Conservation (phyloP, 768 basidiomycete genomes). For the Suillus bovinus region DNA sequence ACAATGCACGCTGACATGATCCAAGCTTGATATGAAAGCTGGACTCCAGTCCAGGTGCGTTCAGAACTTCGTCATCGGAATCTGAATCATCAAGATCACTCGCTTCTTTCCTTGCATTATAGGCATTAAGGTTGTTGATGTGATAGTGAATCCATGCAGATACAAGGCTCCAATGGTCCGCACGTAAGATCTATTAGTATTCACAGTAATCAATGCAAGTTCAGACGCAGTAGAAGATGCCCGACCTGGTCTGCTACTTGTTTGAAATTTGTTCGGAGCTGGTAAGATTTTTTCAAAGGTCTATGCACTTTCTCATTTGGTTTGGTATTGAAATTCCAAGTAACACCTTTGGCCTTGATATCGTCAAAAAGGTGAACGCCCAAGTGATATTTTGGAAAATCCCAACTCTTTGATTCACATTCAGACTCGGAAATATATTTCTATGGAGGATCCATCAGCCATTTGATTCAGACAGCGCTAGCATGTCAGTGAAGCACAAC, state of each 20-base stretch:
- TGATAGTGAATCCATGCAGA: constrained; percentile 30
- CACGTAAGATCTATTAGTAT: constrained; percentile 6
- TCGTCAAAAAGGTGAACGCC: constrained; percentile 34
- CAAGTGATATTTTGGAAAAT: constrained; percentile 35
- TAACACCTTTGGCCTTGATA: constrained; percentile 33
- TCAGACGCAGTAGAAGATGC: too few species aligned
- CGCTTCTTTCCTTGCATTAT: constrained; percentile 27
- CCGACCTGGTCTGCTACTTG: constrained; percentile 33
- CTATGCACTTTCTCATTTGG: constrained; percentile 33
- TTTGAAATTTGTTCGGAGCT: constrained; percentile 34
- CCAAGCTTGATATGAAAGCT: too few species aligned
- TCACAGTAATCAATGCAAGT: too few species aligned
- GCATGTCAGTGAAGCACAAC: not conserved
- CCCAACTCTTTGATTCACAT: constrained; percentile 25
- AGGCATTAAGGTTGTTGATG: constrained; percentile 31
- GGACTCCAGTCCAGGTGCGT: too few species aligned
- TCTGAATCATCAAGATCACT: too few species aligned
- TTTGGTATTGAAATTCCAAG: constrained; percentile 33
- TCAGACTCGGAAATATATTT: too few species aligned
- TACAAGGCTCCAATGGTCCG: constrained; percentile 30
- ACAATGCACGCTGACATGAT: too few species aligned
- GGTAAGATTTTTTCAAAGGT: constrained; percentile 28
- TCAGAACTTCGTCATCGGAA: too few species aligned
- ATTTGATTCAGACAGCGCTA: not conserved
- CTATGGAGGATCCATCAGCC: too few species aligned